Base-by-base conservation (phyloP, 2,329 filamentous ascomycete genomes). In the Plectosphaerella sp. region DNA sequence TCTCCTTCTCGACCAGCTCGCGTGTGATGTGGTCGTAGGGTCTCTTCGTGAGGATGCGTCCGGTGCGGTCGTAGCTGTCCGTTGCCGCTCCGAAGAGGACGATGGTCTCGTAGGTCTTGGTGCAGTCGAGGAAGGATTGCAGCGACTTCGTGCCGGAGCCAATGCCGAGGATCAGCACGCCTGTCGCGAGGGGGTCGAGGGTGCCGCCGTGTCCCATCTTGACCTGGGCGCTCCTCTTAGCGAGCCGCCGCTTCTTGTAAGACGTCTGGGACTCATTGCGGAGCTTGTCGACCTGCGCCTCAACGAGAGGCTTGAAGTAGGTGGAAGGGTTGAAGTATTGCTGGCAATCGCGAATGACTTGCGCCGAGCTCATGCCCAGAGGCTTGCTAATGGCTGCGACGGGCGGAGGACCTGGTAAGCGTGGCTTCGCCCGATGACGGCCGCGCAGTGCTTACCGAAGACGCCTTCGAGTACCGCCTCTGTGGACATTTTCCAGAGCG, bases 161-260 rank as follows among this genome's bases (percentile, higher is more conserved):
- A 49, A 97, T 79, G 52, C 93, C 94, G 7, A 94, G 78, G 57
- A 97, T 91, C 48, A 99, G 80, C 22, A 99, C 89, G 45, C 94
- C 94, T 1, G 92, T 96, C 9, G 94, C 94, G 62, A 97, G 80
- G 24, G 94, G 94, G 65, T 99, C 94, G 16, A 99, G 80, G 2
- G 94, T 99, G 43, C 94, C 94, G 55, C 94, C 94, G 72, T 99
- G 94, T 35, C 94, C 94, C 64, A 97, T 89, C 76, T 97, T 99
- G 60, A 97, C 87, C 56, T 89, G 83, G 5, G 86, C 67, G 1
- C 79, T 75, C 60, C 79, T 79, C 67, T 83, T 81, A 57, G 78
- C 76, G 46, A 71, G 72, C 57, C 73, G 73, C 55, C 84, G 79
- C 54, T 86, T 80, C 59, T 79, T 77, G 59, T 79, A 78, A 65